A percentile compares a stretch with the other conserved stretches of the same genome.
These are phyloP conservation scores for Symmetrospora coprosmae DNA, from an alignment of 768 basidiomycete species.

Conservation along the genomic window DNA sequence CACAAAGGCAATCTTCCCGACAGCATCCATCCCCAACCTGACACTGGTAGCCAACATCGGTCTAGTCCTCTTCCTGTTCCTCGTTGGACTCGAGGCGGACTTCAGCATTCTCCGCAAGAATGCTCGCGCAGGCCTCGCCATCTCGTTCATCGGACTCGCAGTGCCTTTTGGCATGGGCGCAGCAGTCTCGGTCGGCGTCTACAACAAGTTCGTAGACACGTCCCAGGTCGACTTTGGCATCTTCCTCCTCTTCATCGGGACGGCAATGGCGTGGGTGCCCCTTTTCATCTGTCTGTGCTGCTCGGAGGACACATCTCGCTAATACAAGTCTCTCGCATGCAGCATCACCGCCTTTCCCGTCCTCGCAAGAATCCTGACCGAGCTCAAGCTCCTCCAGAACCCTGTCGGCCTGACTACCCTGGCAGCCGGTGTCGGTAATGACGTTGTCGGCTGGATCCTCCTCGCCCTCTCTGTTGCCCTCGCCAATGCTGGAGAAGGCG, in stretches of 20 bases:
- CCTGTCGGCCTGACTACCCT: conserved; percentile 70
- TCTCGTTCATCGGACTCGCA: conserved; percentile 55
- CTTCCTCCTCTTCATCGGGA: conserved; percentile 72
- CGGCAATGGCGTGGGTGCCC: conserved; percentile 47
- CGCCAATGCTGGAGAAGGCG: conserved; percentile 58
- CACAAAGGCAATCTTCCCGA: conserved; percentile 68
- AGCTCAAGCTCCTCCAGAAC: conserved; percentile 65
- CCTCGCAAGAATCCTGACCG: conserved; percentile 53
- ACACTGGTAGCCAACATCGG: conserved; percentile 60
- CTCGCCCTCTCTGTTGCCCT: conserved; percentile 71
- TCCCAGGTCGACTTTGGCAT: conserved; percentile 54
- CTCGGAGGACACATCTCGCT: not conserved
- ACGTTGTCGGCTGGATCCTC: conserved; percentile 41
- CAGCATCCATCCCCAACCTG: conserved; percentile 49
- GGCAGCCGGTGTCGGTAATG: conserved; percentile 70
- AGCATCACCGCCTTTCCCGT: conserved; percentile 49
- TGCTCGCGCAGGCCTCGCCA: conserved; percentile 45
- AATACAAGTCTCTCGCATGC: not conserved
- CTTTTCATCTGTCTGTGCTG: not conserved
- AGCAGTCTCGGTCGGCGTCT: conserved; percentile 57
- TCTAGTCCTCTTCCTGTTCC: conserved; percentile 44
- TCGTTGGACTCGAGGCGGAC: conserved; percentile 75
- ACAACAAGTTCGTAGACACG: conserved; percentile 45
- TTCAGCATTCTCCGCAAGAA: conserved; percentile 54
- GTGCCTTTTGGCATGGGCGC: conserved; percentile 71